Evolutionary conservation across 2,329 filamentous ascomycete species (phyloP), one percentile per base, ranked within the genome.

Genomic region (Pezicula neosporulosa): DNA sequence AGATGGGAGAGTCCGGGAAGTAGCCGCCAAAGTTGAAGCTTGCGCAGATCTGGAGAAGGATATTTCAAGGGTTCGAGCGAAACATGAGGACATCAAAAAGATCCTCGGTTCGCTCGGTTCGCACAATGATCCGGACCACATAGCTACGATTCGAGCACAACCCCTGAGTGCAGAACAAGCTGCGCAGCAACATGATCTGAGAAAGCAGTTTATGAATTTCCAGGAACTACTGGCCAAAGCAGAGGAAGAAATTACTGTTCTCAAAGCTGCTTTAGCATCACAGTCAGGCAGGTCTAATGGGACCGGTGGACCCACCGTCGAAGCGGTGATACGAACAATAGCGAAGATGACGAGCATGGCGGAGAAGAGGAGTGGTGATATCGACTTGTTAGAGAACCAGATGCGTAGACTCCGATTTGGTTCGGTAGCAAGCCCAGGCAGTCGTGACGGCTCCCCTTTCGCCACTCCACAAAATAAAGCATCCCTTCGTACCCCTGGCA

Each of bases 271-370:
- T 60, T 77, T 97, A 16, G 86, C 87, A 1, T 78, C 82, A 18
- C 70, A 72, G 1, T 76, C 77, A 7, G 78, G 77, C 16, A 74
- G 73, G 45, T 66, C 73, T 3, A 72, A 73, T 39, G 78, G 74
- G 58, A 78, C 55, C 27, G 43, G 57, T 7, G 66, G 65, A 1
- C 94, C 94, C 0, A 97, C 92, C 0, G 89, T 97, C 9, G 94
- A 97, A 61, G 90, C 90, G 0, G 89, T 99, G 18, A 86, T 92
- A 60, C 89, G 89, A 53, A 99, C 94, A 1, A 96, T 99, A 58
- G 77, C 78, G 52, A 96, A 94, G 65, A 92, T 99, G 87, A 97
- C 92, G 33, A 81, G 77, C 53, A 93, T 97, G 86, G 89, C 89
- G 0, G 90, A 97, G 75, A 90, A 90, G 72, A 89, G 90, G 66